These are phyloP conservation scores for Lathyrus tuberosus DNA, from an alignment of 306 rosid genomes.

Conservation along the genomic window DNA sequence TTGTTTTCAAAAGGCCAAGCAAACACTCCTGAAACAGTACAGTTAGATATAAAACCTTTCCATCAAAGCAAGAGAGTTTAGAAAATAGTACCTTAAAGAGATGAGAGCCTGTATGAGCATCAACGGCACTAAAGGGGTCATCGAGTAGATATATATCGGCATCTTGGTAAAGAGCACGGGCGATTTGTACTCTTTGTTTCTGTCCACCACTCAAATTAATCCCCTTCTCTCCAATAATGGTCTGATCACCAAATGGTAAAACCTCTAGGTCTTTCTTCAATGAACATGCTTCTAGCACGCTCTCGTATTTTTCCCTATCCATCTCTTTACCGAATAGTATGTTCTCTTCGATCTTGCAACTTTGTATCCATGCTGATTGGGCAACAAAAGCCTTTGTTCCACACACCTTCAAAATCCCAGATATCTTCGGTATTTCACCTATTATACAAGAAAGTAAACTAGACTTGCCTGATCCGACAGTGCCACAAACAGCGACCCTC, in stretches of 20 bases:
- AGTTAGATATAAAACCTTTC: slow-evolving; percentile 1
- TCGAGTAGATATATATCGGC: slow-evolving; percentile 83
- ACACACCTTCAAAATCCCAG: slow-evolving; percentile 66
- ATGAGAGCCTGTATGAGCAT: slow-evolving; percentile 93
- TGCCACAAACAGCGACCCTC: slow-evolving; percentile 87
- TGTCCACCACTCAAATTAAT: slow-evolving; percentile 93
- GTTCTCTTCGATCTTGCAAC: slow-evolving; percentile 83
- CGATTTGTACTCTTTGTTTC: slow-evolving; percentile 85
- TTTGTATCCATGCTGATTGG: slow-evolving; percentile 92
- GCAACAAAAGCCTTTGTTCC: slow-evolving; percentile 87
- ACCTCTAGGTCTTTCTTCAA: slow-evolving; percentile 73
- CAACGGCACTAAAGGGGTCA: slow-evolving; percentile 94
- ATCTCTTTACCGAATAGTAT: slow-evolving; percentile 73
- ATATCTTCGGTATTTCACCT: slow-evolving; percentile 78
- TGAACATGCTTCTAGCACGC: slow-evolving; percentile 76
- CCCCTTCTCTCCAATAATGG: slow-evolving; percentile 83
- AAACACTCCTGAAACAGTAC: slow-evolving; percentile 68
- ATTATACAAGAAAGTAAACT: slow-evolving; percentile 77
- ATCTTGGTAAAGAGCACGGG: slow-evolving; percentile 80
- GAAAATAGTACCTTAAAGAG: slow-evolving; percentile 61
- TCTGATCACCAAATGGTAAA: slow-evolving; percentile 80
- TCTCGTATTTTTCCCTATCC: slow-evolving; percentile 69
- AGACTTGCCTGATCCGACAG: slow-evolving; percentile 88
- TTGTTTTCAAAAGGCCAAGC: slow-evolving; percentile 70
- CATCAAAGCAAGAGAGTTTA: slow-evolving; percentile 8